These are phyloP conservation scores for Talaromyces verruculosus DNA, from an alignment of 2,329 filamentous ascomycete genomes.

Conservation along the genomic window DNA sequence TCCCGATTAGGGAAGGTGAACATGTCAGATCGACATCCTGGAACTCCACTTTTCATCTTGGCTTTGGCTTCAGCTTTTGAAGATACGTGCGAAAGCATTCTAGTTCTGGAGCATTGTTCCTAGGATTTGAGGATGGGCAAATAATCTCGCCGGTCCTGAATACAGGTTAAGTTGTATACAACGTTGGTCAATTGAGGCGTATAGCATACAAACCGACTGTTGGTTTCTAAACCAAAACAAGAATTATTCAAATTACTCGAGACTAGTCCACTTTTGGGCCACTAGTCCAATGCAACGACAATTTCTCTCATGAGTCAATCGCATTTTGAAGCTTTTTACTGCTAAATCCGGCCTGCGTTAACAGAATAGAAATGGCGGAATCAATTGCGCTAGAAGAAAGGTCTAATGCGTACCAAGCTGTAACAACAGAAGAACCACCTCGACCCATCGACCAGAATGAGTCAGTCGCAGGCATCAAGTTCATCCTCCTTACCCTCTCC, in stretches of 20 bases:
- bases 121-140: neutral
- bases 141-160: neutral
- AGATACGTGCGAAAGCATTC: neutral
- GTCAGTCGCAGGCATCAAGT: conserved; percentile 2
- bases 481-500: conserved; percentile 9
- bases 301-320: neutral
- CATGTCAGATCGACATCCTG: neutral
- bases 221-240: neutral
- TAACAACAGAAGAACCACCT: neutral
- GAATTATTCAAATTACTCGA: neutral
- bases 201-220: neutral
- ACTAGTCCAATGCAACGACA: neutral
- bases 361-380: neutral
- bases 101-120: neutral
- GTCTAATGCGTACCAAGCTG: neutral
- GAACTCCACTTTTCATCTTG: neutral
- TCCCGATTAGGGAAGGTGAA: neutral
- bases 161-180: neutral
- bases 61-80: neutral
- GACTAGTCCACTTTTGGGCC: neutral
- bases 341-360: neutral
- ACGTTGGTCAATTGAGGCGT: neutral
- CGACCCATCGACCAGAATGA: neutral
- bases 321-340: neutral
- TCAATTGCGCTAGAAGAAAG: neutral